Evolutionary conservation across 1,284 basidiomycete species (phyloP), one percentile per base, ranked within the genome.

Genomic region (Boletus coffeatus): DNA sequence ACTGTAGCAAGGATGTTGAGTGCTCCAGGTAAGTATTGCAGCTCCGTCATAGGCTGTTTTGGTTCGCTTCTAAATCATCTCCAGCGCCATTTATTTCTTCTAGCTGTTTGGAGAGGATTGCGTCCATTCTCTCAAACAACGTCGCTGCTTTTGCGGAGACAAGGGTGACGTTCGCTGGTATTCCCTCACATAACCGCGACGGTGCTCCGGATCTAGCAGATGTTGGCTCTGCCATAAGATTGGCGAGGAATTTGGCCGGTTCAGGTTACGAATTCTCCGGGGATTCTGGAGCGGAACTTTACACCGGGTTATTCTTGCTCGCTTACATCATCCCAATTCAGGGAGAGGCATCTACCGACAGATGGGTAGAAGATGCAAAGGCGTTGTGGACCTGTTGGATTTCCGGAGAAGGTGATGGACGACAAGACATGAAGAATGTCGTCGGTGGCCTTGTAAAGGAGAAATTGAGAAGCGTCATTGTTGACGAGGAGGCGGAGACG

Each of bases 341-440:
- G 10, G 63, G 34, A 48, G 70, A 64, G 53, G 37, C 39, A 41
- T 59, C 57, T 37, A 18, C 50, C 34, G 56, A 58, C 9, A 57
- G 36, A 50, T 68, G 63, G 0, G 66, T 69, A 10, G 69, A 70
- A 13, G 71, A 70, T 16, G 64, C 65, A 3, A 73, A 70, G 62
- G 59, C 58, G 4, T 69, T 83, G 13, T 86, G 83, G 83, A 66
- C 39, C 21, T 61, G 67, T 32, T 80, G 78, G 77, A 57, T 74
- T n/a, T 69, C 70, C 18, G 57, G 63, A 7, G 68, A 70, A 0
- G 61, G 63, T 2, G 52, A 57, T 7, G 58, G 36, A n/a, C 55
- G 66, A 50, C 63, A 41, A 25, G 69, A 63, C 14, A 62, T 72
- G 37, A 61, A 53, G 60, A 62, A 66, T 9, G 65, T 65, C 9